Evolutionary conservation across 257 asterid genomes (phyloP), one percentile per base, ranked within the genome.

Genomic region (Scutellaria baicalensis): DNA sequence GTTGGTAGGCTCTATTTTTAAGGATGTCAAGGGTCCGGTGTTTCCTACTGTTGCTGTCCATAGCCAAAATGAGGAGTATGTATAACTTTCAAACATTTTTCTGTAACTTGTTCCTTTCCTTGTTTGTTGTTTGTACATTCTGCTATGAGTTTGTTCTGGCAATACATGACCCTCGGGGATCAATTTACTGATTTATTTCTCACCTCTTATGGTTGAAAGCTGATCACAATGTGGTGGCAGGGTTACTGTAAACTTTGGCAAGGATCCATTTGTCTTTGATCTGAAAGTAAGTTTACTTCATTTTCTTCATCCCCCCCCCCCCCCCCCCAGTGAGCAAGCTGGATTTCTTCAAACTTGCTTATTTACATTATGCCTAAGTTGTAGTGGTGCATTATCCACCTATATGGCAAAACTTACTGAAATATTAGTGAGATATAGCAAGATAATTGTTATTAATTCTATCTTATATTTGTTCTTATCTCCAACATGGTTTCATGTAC

Each of bases 31-130:
- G 77, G 96, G 92, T 75, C 89, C 91, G 40, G 71, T 91, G 72
- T 86, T 75, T 80, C 98, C 99, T 14, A 94, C 99, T 8, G 87
- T 94, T 70, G 88, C 98, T 40, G 99, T 94, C 69, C 97, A 91
- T 78, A 91, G 99, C 89, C 97, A 84, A 77, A 78, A 83, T 84
- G 99, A 94, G 82, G 97, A 86, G 99, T 94, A 94, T 71, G 97
- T 79, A 68, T 61, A 70, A 55, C 43, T 14, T 36, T 51, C 59
- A 31, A 59, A 43, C 64, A 35, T 68, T 70, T 51, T 51, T 70
- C 68, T 69, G 55, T 47, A 18, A 21, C 61, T 43, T 36, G 10
- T 47, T 52, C 51, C 63, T 21, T 80, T 56, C 63, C 42, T 48
- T 63, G 47, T 52, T 73, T 66, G 60, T 27, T 61, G 62, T 51